Conservation (phyloP, 345 rosid genomes). For the Streptanthus diversifolius region DNA sequence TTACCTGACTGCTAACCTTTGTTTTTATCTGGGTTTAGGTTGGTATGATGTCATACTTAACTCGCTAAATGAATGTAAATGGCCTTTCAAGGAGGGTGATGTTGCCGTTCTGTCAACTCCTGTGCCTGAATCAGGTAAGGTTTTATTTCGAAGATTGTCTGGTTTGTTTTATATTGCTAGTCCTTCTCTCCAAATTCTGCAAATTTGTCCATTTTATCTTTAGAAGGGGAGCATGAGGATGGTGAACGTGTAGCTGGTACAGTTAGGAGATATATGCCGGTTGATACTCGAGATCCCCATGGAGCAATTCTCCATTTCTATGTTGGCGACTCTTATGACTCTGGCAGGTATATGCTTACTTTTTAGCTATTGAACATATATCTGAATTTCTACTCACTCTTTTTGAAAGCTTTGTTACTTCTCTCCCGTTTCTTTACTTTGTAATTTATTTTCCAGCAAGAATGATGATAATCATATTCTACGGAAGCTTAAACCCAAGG, state of each 20-base stretch:
- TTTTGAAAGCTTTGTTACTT: neutral
- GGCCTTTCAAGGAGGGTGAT: slow-evolving; percentile 98
- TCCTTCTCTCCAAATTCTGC: slow-evolving; percentile 15
- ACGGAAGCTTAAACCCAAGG: slow-evolving; percentile 78
- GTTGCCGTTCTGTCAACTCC: slow-evolving; percentile 89
- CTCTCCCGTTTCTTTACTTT: neutral
- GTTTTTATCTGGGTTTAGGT: slow-evolving; percentile 46
- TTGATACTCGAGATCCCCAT: slow-evolving; percentile 92
- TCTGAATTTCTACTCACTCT: slow-evolving; percentile 9
- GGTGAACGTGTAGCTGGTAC: slow-evolving; percentile 92
- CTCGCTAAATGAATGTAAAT: slow-evolving; percentile 74
- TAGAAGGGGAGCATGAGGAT: slow-evolving; percentile 67
- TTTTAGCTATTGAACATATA: neutral
- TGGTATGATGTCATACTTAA: slow-evolving; percentile 92
- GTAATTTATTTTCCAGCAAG: slow-evolving; percentile 47
- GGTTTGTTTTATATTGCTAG: neutral
- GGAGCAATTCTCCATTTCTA: slow-evolving; percentile 98
- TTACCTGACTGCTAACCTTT: slow-evolving; percentile 28
- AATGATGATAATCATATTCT: slow-evolving; percentile 80
- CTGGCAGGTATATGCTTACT: slow-evolving; percentile 47
- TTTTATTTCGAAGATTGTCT: slow-evolving; percentile 7
- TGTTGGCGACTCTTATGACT: slow-evolving; percentile 77
- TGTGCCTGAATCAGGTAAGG: slow-evolving; percentile 73
- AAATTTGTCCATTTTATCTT: neutral
- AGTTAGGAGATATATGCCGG: slow-evolving; percentile 78